These are phyloP conservation scores for Flaveria floridana DNA, from an alignment of 140 eudicot species.

Conservation along the genomic window DNA sequence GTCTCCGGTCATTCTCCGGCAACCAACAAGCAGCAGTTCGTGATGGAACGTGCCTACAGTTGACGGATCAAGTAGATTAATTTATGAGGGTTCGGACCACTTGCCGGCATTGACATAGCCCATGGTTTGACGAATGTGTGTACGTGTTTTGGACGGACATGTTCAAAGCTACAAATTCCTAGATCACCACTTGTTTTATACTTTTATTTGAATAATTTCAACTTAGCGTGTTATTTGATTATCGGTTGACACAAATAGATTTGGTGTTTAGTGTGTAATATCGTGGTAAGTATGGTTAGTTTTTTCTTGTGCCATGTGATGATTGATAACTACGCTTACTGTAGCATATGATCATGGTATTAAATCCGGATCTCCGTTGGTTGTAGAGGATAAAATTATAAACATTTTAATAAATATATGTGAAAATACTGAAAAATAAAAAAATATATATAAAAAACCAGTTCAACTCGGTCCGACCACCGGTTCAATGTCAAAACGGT, in stretches of 20 bases:
- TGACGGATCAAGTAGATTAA: constrained; percentile 17
- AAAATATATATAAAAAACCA: too few relatives aligned
- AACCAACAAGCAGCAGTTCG: constrained; percentile 6
- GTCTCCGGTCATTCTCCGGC: constrained; percentile 30
- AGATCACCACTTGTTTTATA: constrained; percentile 4
- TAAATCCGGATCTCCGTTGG: too few relatives aligned
- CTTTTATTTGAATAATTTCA: neutral
- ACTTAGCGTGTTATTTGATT: neutral
- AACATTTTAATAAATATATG: too few relatives aligned
- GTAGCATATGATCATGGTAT: too few relatives aligned
- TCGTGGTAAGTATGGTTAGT: too few relatives aligned
- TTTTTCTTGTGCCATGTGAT: too few relatives aligned
- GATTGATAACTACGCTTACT: too few relatives aligned
- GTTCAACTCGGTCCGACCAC: too few relatives aligned
- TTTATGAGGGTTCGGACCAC: constrained; percentile 20
- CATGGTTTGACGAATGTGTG: constrained; percentile 9
- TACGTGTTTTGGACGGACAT: constrained; percentile 14
- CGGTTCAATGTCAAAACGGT: too few relatives aligned
- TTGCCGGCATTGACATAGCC: constrained; percentile 36
- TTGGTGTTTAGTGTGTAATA: too few relatives aligned
- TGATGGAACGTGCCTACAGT: constrained; percentile 25
- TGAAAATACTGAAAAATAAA: too few relatives aligned
- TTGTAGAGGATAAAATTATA: too few relatives aligned
- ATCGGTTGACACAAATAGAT: neutral
- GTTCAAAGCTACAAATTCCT: neutral